Evolutionary conservation across 441 rosid species (phyloP).

Genomic region (Adansonia gregorii): DNA sequence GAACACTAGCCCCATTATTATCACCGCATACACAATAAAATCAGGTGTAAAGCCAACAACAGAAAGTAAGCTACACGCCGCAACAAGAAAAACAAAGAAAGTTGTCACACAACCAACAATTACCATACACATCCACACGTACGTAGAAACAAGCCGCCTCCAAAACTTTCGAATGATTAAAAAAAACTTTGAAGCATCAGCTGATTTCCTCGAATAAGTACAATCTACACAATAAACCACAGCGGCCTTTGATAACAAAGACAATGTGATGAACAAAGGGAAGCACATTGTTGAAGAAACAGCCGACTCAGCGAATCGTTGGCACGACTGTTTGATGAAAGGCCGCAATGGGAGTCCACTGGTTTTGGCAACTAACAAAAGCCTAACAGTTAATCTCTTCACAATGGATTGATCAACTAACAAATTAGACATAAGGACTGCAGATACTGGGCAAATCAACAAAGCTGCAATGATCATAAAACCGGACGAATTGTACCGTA

Average conservation of each 20-base stretch:
- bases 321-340: constrained; percentile 65
- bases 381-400: constrained; percentile 55
- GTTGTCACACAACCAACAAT: constrained; percentile 62
- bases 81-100: constrained; percentile 65
- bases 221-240: constrained; percentile 82
- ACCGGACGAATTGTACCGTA: constrained; percentile 63
- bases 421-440: constrained; percentile 62
- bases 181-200: constrained; percentile 55
- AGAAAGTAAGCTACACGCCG: constrained; percentile 53
- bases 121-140: constrained; percentile 67
- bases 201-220: constrained; percentile 61
- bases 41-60: constrained; percentile 64
- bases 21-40: constrained; percentile 55
- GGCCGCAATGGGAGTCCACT: constrained; percentile 73
- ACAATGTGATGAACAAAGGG: constrained; percentile 69
- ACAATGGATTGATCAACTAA: constrained; percentile 73
- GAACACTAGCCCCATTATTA: constrained; percentile 66
- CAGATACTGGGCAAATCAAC: constrained; percentile 83
- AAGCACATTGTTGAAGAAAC: constrained; percentile 72
- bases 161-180: constrained; percentile 55
- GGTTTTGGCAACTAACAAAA: constrained; percentile 69
- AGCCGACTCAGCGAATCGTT: constrained; percentile 66
- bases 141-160: constrained; percentile 67
- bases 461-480: constrained; percentile 65
- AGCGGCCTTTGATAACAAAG: constrained; percentile 67